A percentile compares a stretch with the other conserved stretches of the same genome.
Conservation (phyloP, 768 basidiomycete species). For the Boletus pseudopeckii region DNA sequence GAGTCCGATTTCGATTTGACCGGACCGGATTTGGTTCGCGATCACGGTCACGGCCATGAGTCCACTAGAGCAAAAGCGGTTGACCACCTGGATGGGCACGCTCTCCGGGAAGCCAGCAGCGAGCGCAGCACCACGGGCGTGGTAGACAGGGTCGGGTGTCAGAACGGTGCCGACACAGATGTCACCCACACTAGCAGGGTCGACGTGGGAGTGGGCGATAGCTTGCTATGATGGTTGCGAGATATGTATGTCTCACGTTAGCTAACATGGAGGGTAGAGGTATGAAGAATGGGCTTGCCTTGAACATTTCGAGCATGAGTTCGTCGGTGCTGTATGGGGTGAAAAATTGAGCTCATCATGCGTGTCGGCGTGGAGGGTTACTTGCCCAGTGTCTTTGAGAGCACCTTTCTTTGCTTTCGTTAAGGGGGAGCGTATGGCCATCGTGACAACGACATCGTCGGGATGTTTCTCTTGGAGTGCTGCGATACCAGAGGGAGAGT, state of each 20-base stretch:
- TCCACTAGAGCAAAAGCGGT: constrained; percentile 81
- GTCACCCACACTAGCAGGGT: constrained; percentile 67
- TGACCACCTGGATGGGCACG: constrained; percentile 70
- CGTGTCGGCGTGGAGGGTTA: not conserved
- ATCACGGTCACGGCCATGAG: constrained; percentile 81
- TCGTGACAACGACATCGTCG: constrained; percentile 80
- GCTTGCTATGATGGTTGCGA: constrained; percentile 42
- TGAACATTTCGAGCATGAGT: constrained; percentile 77
- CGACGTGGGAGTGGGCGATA: constrained; percentile 54
- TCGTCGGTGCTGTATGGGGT: constrained; percentile 60
- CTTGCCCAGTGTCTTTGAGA: constrained; percentile 64
- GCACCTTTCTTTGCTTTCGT: constrained; percentile 78
- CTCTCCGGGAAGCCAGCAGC: constrained; percentile 80
- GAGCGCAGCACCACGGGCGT: constrained; percentile 69
- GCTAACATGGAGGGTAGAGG: not conserved
- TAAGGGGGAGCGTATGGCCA: constrained; percentile 74
- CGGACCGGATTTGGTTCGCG: constrained; percentile 69
- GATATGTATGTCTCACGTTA: not conserved
- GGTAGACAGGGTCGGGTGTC: constrained; percentile 61
- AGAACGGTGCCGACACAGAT: constrained; percentile 80
- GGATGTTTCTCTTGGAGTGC: constrained; percentile 56
- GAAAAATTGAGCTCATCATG: constrained; percentile 8
- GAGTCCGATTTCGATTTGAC: constrained; percentile 79
- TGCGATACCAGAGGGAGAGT: constrained; percentile 43
- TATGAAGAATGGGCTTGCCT: constrained; percentile 36